Conservation (phyloP, 2,329 filamentous ascomycete species). For the Thielaviopsis ethacetica region DNA sequence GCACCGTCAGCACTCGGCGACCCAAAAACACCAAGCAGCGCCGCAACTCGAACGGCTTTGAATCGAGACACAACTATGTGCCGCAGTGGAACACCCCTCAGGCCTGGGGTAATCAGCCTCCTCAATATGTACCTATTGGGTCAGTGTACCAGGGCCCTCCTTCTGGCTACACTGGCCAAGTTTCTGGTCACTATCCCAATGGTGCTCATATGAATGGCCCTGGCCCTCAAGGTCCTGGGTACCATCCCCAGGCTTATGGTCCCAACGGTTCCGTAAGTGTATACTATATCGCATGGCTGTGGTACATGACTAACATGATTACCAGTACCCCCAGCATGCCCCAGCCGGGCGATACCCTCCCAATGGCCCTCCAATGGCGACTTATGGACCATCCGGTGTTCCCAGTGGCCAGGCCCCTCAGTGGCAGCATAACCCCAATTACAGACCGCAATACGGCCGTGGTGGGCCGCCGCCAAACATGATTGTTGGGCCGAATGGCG, state of each 20-base stretch:
- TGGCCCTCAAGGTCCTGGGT: slow-evolving; percentile 24
- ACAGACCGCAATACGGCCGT: slow-evolving; percentile 18
- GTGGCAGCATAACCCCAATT: slow-evolving; percentile 24
- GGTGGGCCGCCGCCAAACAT: slow-evolving; percentile 11
- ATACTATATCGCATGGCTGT: background rate
- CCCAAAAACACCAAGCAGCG: slow-evolving; percentile 47
- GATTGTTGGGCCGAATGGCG: slow-evolving; percentile 16
- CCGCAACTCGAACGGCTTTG: slow-evolving; percentile 47
- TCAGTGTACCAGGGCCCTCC: slow-evolving; percentile 1
- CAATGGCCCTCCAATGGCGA: background rate
- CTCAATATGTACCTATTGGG: slow-evolving; percentile 26
- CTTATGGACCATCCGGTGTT: background rate
- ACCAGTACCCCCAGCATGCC: background rate
- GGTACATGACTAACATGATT: background rate
- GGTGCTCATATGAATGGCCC: background rate
- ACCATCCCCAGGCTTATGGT: slow-evolving; percentile 18
- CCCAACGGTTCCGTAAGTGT: slow-evolving; percentile 24
- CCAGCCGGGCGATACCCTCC: background rate
- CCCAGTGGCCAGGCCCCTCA: slow-evolving; percentile 12
- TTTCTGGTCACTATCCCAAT: background rate
- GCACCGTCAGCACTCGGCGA: slow-evolving; percentile 49
- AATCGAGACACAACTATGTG: slow-evolving; percentile 53
- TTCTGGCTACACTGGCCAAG: background rate
- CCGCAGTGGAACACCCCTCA: slow-evolving; percentile 45
- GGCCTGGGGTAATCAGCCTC: slow-evolving; percentile 37